Base-by-base conservation (phyloP, 345 rosid species). In the Excoecaria agallocha region DNA sequence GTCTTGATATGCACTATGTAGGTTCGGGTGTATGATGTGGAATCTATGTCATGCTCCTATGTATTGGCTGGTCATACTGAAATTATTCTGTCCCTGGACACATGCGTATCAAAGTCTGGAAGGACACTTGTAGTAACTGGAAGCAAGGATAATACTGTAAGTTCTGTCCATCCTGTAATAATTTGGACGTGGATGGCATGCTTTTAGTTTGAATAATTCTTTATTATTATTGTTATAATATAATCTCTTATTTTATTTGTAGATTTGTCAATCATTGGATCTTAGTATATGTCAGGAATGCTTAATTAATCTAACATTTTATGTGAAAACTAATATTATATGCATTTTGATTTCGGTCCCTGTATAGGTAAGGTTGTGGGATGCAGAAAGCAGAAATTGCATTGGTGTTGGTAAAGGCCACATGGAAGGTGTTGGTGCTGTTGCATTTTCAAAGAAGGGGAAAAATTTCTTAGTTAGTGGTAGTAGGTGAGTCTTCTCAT, bases 11-110 rank as follows among this genome's bases (percentile, higher is more conserved):
- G 12, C 54, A 49, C 38, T 54, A 8, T 84, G 84, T 89, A 95
- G 98, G 89, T 94, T 82, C 95, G 90, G 73, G 96, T 95, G 69
- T 95, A 91, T 86, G 96, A 93, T 66, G 80, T 89, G 70, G 84
- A 87, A 70, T 84, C 97, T 80, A 93, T 91, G 96, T 93, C 99
- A 49, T 95, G 99, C 87, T 89, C 93, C 12, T 95, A 91, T 68
- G 94, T 93, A 38, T 85, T 95, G 86, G 72, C 91, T 35, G 98
- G 98, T 68, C 99, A 95, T 69, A 80, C 88, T 51, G 94, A 91
- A 76, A 90, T 86, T 79, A 83, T 95, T 77, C 80, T 91, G 61
- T 89, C 93, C 82, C 88, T 95, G 8, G 99, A 95, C 72, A 90
- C 96, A 66, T 89, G 94, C 61, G 69, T 85, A 52, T 85, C 94